Evolutionary conservation across 2,329 filamentous ascomycete genomes (phyloP), one percentile per base, ranked within the genome.

Genomic region (Balansia obtecta): DNA sequence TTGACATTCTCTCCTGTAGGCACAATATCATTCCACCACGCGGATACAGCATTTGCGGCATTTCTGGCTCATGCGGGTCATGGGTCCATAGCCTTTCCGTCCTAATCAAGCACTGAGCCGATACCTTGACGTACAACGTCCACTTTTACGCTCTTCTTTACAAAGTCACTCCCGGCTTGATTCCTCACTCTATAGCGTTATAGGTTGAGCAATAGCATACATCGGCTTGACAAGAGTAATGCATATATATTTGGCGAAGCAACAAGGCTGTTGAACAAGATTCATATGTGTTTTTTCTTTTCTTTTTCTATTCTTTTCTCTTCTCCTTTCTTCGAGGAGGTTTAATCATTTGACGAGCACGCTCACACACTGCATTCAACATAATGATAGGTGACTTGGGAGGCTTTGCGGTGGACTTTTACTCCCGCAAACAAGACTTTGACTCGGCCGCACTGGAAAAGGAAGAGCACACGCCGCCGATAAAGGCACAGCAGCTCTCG

Each of bases 21-120:
- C 85, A 90, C 65, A 93, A 83, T 34, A 74, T 98, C 53, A 86
- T 97, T 58, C 88, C 91, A 48, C 93, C 93, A 11, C 77, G 86
- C 57, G 91, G 91, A 46, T 96, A 93, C 69, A 87, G 76, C 56
- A 84, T 97, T 61, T 90, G 86, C 54, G 93, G 93, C 52, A 76
- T 97, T 55, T 85, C 87, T 11, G 93, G 93, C 51, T 87, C 86
- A 48, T 87, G 82, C 61, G 88, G 76, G 38, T 65, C 77, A 46
- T 95, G 88, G 88, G 71, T 96, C 20, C 88, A 95, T 64, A 86
- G 86, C 4, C 88, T 96, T 64, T 85, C 86, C 9, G 73, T 95
- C 51, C 82, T 97, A 60, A 86, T 71, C 50, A 68, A 64, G 48
- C 60, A 62, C 58, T 68, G 52, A 62, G 27, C 12, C n/a, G 30